These are phyloP conservation scores for Dryas drummondii DNA, from an alignment of 306 rosid species.

Conservation along the genomic window DNA sequence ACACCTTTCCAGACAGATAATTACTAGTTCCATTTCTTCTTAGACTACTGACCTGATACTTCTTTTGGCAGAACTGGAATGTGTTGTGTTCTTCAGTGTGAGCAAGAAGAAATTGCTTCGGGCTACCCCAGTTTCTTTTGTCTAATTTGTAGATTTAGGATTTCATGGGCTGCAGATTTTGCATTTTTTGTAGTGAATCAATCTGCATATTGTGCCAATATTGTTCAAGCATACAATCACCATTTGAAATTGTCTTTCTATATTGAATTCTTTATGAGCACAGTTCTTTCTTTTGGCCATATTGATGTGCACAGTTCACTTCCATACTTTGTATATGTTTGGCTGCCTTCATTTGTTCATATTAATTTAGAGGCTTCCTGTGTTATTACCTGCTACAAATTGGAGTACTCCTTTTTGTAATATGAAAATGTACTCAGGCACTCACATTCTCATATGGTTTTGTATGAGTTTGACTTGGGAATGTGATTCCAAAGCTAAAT, in stretches of 20 bases:
- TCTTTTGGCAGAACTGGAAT: slow-evolving; percentile 8
- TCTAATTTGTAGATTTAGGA: slow-evolving; percentile 12
- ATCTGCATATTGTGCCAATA: background rate
- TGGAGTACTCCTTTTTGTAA: no score
- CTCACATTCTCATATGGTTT: no score
- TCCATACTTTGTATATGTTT: background rate
- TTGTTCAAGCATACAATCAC: background rate
- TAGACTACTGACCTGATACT: slow-evolving; percentile 7
- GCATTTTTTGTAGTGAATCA: background rate
- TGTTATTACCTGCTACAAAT: no score
- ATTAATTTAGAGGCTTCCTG: no score
- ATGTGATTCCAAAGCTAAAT: no score
- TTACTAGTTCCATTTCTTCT: slow-evolving; percentile 3
- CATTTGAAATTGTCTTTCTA: background rate
- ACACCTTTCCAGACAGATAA: background rate
- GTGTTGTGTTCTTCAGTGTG: background rate
- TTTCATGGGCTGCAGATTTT: background rate
- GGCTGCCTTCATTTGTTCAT: no score
- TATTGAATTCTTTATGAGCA: background rate
- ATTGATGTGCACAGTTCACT: background rate
- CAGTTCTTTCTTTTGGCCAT: background rate
- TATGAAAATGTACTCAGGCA: no score
- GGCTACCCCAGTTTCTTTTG: slow-evolving; percentile 4
- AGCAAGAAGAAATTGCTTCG: background rate
- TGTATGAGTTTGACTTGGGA: no score